Conservation (phyloP, 164 flowering plant species). For the Nymphaea colorata region DNA sequence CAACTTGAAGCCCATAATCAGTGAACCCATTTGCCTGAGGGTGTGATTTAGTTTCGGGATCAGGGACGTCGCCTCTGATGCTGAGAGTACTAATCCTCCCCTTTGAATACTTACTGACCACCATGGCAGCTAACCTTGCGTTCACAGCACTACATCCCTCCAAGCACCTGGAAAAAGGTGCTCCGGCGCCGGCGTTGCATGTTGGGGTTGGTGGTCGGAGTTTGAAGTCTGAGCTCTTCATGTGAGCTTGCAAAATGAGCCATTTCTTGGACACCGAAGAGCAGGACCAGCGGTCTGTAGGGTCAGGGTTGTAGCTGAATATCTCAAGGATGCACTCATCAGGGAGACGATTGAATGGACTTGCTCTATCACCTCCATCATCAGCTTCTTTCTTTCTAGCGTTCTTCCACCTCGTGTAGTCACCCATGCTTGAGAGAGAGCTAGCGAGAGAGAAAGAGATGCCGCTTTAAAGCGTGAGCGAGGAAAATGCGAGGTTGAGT, state of each 20-base stretch:
- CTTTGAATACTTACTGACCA: slow-evolving; percentile 18
- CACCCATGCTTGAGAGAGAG: background rate
- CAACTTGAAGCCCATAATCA: slow-evolving; percentile 20
- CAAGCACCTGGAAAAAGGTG: background rate
- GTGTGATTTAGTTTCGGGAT: background rate
- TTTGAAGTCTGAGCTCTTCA: slow-evolving; percentile 9
- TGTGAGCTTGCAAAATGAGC: slow-evolving; percentile 12
- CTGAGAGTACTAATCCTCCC: slow-evolving; percentile 25
- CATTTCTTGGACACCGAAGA: slow-evolving; percentile 14
- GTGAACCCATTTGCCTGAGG: slow-evolving; percentile 16
- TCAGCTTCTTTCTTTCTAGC: background rate
- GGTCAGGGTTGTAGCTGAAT: slow-evolving; percentile 11
- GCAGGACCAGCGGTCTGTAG: slow-evolving; percentile 12
- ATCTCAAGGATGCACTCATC: slow-evolving; percentile 14
- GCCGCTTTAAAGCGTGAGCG: background rate
- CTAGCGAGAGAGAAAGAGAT: background rate
- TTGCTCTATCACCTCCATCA: background rate
- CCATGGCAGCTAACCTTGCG: slow-evolving; percentile 27
- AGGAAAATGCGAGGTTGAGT: background rate
- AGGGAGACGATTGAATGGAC: slow-evolving; percentile 7
- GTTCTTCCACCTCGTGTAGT: background rate
- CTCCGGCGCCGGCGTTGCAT: background rate
- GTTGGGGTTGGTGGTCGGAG: background rate
- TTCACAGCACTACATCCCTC: slow-evolving; percentile 17
- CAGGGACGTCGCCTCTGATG: slow-evolving; percentile 19